Conservation (phyloP, 331 rosid genomes). For the Quercus phellos region DNA sequence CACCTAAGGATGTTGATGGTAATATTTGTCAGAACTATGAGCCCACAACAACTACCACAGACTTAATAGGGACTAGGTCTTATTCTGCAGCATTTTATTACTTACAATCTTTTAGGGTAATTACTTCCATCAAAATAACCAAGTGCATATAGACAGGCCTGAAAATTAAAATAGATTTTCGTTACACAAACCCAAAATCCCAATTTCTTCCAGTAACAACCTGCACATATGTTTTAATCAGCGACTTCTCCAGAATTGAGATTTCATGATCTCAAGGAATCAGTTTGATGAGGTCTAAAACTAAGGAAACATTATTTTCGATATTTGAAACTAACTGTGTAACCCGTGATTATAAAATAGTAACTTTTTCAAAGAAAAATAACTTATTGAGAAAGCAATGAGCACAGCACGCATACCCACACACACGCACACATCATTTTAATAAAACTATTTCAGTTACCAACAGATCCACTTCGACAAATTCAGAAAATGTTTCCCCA, state of each 20-base stretch:
- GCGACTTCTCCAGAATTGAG: neutral
- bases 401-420: too few relatives aligned
- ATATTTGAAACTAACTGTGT: neutral
- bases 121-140: neutral
- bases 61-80: neutral
- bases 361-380: neutral
- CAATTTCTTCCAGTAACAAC: neutral
- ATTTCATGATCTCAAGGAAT: too few relatives aligned
- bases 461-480: conserved; percentile 87
- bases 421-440: neutral
- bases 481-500: conserved; percentile 79
- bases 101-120: neutral
- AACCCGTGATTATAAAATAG: neutral
- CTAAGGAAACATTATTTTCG: neutral
- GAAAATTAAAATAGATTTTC: neutral
- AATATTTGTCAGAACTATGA: neutral
- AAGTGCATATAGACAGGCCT: neutral
- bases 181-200: neutral
- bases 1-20: neutral
- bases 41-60: neutral
- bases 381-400: neutral
- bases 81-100: neutral
- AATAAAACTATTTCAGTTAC: conserved; percentile 41
- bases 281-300: too few relatives aligned
- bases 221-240: neutral